Base-by-base conservation (phyloP, 306 rosid genomes). In the Boehmeria nivea region DNA sequence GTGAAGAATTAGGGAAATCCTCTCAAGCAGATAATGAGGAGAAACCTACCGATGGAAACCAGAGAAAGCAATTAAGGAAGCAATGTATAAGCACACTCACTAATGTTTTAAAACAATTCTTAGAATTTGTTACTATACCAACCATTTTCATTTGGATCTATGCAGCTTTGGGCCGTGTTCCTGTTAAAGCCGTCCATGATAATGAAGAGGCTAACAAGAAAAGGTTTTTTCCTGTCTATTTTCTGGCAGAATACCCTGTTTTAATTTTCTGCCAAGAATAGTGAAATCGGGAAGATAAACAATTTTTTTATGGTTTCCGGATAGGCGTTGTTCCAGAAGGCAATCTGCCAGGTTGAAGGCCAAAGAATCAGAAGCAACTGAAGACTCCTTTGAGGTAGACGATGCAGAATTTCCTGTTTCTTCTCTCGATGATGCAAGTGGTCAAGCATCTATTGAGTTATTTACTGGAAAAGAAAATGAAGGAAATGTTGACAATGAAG, bases 81-180 rank as follows among this genome's bases (percentile, higher is more conserved):
- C 83, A 53, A 66, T 66, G 96, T 91, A 31, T 40, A 40, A 8
- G 5, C 45, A 40, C 36, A 31, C 36, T 31, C 5, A 31, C 5
- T 4, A 31, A 1, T 31, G 36, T 31, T 31, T 31, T 4, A 6
- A 31, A 31, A 31, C 36, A 31, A 31, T 0, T 31, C 26, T 44
- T 18, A 14, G n/a, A 8, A 23, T 33, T 63, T 42, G 20, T 49
- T n/a, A 19, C 28, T 51, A n/a, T n/a, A n/a, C n/a, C 56, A 54
- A 50, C 61, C 36, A n/a, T 24, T 54, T 61, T 64, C 33, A 61
- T 15, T 36, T 62, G 65, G 63, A 66, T 31, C 50, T 37, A 40
- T 75, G 91, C 83, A 90, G 95, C 82, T 61, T 56, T 73, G 49
- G 82, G 49, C 59, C 70, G 78, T 53, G 63, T 72, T 60, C 68